Conservation (phyloP, 768 basidiomycete species). For the Termitomyces sp. region DNA sequence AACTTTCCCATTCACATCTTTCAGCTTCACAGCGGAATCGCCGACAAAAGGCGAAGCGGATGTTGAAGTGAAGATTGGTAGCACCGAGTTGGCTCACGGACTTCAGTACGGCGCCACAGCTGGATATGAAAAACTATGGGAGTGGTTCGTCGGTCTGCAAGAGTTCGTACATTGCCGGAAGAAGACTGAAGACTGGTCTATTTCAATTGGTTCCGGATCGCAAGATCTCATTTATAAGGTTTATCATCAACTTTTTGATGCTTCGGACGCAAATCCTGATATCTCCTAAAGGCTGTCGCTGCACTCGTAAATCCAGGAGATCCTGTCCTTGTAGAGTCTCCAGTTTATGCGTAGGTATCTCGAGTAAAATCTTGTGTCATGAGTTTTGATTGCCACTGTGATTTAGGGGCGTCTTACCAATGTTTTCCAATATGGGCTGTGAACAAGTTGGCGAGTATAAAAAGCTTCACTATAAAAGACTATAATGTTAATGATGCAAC, state of each 20-base stretch:
- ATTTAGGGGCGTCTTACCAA: conserved; percentile 57
- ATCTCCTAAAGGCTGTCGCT: conserved; percentile 50
- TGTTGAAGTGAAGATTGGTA: conserved; percentile 37
- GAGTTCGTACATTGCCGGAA: conserved; percentile 63
- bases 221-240: conserved; percentile 84
- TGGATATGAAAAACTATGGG: conserved; percentile 59
- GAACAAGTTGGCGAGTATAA: conserved; percentile 52
- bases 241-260: not conserved
- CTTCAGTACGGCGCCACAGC: conserved; percentile 77
- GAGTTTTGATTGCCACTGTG: conserved; percentile 6
- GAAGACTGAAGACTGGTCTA: conserved; percentile 63
- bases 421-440: conserved; percentile 48
- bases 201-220: conserved; percentile 79
- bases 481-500: not conserved
- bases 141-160: conserved; percentile 76
- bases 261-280: not conserved
- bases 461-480: not conserved
- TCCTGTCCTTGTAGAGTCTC: conserved; percentile 74
- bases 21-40: conserved; percentile 63
- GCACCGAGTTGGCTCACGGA: conserved; percentile 56
- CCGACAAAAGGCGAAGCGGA: conserved; percentile 43
- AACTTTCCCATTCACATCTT: conserved; percentile 88
- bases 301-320: conserved; percentile 77
- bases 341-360: conserved; percentile 60
- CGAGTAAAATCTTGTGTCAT: not conserved